Conservation (phyloP, 148 eudicot genomes). For the Persicaria tinctoria region DNA sequence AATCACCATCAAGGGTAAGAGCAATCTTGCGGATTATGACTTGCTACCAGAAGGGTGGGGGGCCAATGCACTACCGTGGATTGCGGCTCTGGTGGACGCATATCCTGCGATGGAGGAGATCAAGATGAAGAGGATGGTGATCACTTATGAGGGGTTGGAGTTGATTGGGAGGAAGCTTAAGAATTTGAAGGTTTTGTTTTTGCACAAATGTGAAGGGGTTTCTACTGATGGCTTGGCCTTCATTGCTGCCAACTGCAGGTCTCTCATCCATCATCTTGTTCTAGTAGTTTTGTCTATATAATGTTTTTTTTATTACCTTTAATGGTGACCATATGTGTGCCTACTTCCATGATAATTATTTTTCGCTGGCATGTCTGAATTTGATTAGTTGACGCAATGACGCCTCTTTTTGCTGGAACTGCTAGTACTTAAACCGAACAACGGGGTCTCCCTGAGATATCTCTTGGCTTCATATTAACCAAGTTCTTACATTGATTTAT, state of each 20-base stretch:
- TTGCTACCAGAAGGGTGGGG: slow-evolving; percentile 85
- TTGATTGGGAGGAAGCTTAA: slow-evolving; percentile 45
- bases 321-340: too few relatives aligned
- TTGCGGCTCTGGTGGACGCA: slow-evolving; percentile 44
- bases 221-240: slow-evolving; percentile 74
- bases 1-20: slow-evolving; percentile 65
- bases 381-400: too few relatives aligned
- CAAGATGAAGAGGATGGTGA: slow-evolving; percentile 62
- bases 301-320: too few relatives aligned
- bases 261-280: too few relatives aligned
- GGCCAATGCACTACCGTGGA: slow-evolving; percentile 61
- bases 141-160: slow-evolving; percentile 62
- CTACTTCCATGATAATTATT: too few relatives aligned
- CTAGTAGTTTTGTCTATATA: too few relatives aligned
- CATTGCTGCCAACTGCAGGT: slow-evolving; percentile 84
- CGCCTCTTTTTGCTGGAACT: too few relatives aligned
- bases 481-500: too few relatives aligned
- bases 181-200: slow-evolving; percentile 62
- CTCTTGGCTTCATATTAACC: too few relatives aligned
- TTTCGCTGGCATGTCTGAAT: too few relatives aligned
- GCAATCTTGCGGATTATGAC: slow-evolving; percentile 75
- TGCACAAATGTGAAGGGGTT: slow-evolving; percentile 71
- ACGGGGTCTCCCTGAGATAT: too few relatives aligned
- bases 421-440: too few relatives aligned
- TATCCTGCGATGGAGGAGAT: slow-evolving; percentile 13